Conservation (phyloP, 139 green algal genomes). For the Eudorina sp. region DNA sequence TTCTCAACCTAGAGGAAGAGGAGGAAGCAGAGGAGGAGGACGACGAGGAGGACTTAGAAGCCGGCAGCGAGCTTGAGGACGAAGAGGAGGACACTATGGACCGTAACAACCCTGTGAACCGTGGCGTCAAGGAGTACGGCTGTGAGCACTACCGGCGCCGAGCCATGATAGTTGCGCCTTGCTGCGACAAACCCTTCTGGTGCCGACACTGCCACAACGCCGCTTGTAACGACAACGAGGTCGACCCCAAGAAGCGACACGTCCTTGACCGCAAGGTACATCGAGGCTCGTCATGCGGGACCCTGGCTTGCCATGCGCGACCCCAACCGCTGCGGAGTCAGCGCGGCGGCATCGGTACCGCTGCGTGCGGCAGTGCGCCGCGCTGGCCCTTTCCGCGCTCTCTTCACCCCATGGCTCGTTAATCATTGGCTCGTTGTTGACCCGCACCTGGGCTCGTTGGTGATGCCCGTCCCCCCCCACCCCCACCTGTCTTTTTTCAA, state of each 20-base stretch:
- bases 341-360: too few relatives aligned
- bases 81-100: background rate
- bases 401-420: too few relatives aligned
- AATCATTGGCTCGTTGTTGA: too few relatives aligned
- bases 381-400: too few relatives aligned
- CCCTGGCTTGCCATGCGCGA: background rate
- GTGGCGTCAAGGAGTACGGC: conserved; percentile 58
- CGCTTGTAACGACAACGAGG: conserved; percentile 73
- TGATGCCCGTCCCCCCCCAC: background rate
- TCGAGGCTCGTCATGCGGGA: background rate
- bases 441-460: too few relatives aligned
- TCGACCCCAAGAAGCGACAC: conserved; percentile 71
- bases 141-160: conserved; percentile 88
- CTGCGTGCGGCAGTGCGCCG: too few relatives aligned
- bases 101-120: background rate
- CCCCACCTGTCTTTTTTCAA: background rate
- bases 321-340: too few relatives aligned
- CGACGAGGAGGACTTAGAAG: background rate
- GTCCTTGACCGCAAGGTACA: conserved; percentile 81
- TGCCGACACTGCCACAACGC: conserved; percentile 94
- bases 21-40: background rate
- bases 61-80: background rate
- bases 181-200: conserved; percentile 84
- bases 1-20: too few relatives aligned
- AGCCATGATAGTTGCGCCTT: conserved; percentile 86